These are phyloP conservation scores for Ascomycota sp. DNA, from an alignment of 2,329 filamentous ascomycete species.

Conservation along the genomic window DNA sequence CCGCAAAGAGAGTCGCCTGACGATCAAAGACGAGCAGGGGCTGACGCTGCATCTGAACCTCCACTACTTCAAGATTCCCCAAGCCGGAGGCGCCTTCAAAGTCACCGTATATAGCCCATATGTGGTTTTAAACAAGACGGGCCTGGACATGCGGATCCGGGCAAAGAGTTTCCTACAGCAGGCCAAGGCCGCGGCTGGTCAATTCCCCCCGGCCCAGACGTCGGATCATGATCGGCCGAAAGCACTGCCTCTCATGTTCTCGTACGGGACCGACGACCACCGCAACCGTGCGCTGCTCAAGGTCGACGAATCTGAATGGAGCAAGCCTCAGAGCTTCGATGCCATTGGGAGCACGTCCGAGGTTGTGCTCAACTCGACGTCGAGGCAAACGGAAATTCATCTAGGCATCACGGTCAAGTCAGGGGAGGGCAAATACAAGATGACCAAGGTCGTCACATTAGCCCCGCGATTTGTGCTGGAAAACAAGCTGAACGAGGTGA, in stretches of 20 bases:
- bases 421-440: constrained; percentile 90
- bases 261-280: constrained; percentile 67
- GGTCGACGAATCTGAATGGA: constrained; percentile 81
- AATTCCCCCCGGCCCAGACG: constrained; percentile 34
- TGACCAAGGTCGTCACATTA: constrained; percentile 86
- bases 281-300: constrained; percentile 77
- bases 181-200: constrained; percentile 62
- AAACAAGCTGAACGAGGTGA: constrained; percentile 73
- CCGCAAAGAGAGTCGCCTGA: constrained; percentile 53
- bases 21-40: constrained; percentile 67
- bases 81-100: constrained; percentile 88
- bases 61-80: constrained; percentile 74
- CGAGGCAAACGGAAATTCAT: constrained; percentile 61
- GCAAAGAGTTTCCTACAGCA: constrained; percentile 76
- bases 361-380: constrained; percentile 54
- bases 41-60: constrained; percentile 60
- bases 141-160: constrained; percentile 65
- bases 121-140: constrained; percentile 85
- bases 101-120: constrained; percentile 91
- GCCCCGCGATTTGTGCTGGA: constrained; percentile 83
- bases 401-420: constrained; percentile 72
- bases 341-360: constrained; percentile 86
- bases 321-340: constrained; percentile 92
- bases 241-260: constrained; percentile 86
- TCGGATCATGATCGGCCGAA: constrained; percentile 37